These are phyloP conservation scores for Luffa acutangula DNA, from an alignment of 306 rosid species.

Conservation along the genomic window DNA sequence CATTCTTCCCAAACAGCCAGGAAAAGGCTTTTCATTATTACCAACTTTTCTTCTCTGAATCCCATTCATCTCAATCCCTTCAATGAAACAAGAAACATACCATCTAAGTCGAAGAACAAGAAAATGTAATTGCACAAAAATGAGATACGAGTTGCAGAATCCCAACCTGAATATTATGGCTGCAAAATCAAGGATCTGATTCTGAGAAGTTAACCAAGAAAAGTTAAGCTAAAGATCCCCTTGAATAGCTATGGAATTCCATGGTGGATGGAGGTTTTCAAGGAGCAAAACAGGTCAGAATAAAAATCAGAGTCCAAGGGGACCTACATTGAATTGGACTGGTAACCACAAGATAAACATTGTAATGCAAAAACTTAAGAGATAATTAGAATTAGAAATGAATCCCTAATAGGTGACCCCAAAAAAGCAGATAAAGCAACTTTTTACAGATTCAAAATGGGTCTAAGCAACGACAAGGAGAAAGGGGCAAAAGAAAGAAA, in stretches of 20 bases:
- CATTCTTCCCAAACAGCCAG: conserved; percentile 95
- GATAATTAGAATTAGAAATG: background rate
- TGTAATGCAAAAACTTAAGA: background rate
- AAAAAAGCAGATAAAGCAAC: background rate
- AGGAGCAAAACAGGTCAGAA: background rate
- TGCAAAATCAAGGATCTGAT: conserved; percentile 1
- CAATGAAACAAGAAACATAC: background rate
- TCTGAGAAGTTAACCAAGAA: conserved; percentile 5
- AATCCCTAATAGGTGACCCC: background rate
- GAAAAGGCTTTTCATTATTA: conserved; percentile 54
- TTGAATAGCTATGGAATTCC: background rate
- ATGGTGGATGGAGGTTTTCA: background rate
- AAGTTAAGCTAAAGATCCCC: background rate
- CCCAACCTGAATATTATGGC: conserved; percentile 4
- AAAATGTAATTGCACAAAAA: background rate
- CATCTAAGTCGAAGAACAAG: background rate
- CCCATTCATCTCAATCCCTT: conserved; percentile 50
- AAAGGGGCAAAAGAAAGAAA: conserved; percentile 9
- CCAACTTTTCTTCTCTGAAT: conserved; percentile 41
- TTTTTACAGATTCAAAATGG: conserved; percentile 8
- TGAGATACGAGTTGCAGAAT: background rate
- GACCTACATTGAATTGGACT: background rate
- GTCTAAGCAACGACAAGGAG: conserved; percentile 1
- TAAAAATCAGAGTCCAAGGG: background rate
- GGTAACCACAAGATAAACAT: conserved; percentile 1